Evolutionary conservation across 1,284 basidiomycete species (phyloP).

Genomic region (Pseudozyma thailandica): DNA sequence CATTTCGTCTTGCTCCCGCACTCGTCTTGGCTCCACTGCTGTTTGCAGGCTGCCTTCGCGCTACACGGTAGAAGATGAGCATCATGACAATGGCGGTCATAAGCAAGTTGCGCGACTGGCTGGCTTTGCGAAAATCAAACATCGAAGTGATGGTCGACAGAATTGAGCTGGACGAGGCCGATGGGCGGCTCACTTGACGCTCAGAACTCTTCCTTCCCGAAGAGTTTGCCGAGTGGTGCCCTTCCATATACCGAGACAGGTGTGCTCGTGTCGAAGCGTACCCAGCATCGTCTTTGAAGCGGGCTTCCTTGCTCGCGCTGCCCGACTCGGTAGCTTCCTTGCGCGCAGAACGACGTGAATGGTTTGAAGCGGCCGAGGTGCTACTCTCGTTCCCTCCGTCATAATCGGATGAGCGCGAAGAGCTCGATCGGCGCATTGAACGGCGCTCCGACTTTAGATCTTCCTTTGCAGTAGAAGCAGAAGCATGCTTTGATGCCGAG

Average conservation of each 20-base stretch:
- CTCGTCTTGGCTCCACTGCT: neutral
- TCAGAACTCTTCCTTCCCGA: slow-evolving; percentile 5
- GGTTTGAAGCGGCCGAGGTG: slow-evolving; percentile 40
- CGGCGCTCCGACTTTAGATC: slow-evolving; percentile 17
- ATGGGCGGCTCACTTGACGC: slow-evolving; percentile 9
- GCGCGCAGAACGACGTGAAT: slow-evolving; percentile 30
- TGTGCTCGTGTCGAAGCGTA: slow-evolving; percentile 44
- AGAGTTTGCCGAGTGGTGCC: slow-evolving; percentile 8
- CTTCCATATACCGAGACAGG: slow-evolving; percentile 45
- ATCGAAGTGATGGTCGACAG: slow-evolving; percentile 28
- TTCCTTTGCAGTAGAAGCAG: slow-evolving; percentile 1
- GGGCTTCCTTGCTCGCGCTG: slow-evolving; percentile 7
- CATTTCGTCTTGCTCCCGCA: slow-evolving; percentile 9
- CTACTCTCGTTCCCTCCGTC: slow-evolving; percentile 45
- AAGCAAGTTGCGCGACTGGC: slow-evolving; percentile 30
- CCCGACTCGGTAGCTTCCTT: slow-evolving; percentile 8
- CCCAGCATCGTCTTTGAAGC: slow-evolving; percentile 32
- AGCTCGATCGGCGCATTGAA: slow-evolving; percentile 16
- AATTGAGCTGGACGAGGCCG: slow-evolving; percentile 14
- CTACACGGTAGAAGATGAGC: slow-evolving; percentile 35
- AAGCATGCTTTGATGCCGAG: slow-evolving; percentile 6
- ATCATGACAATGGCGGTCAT: slow-evolving; percentile 47
- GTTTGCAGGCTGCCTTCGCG: slow-evolving; percentile 13
- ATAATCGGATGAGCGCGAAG: slow-evolving; percentile 27
- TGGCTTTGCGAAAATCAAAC: slow-evolving; percentile 38